Conservation (phyloP, 2,329 filamentous ascomycete species). For the Stagonosporopsis tanaceti region DNA sequence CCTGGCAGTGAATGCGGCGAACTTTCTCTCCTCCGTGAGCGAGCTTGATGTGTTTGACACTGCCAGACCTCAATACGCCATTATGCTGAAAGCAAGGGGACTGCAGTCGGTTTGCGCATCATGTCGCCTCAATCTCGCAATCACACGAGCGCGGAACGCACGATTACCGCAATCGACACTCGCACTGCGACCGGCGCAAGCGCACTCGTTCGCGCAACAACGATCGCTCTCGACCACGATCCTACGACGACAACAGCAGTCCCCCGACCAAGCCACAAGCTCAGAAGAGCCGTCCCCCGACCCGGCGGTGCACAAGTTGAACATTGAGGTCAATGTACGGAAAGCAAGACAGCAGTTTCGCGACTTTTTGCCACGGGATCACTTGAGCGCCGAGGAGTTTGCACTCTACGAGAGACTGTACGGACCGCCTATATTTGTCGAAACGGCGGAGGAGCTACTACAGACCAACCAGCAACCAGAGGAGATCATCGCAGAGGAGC, state of each 20-base stretch:
- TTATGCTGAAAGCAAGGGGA: constrained; percentile 43
- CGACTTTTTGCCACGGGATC: constrained; percentile 75
- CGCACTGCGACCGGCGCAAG: constrained; percentile 23
- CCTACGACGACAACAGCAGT: constrained; percentile 20
- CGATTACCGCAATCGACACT: constrained; percentile 27
- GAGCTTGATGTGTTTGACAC: constrained; percentile 9
- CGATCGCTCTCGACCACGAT: constrained; percentile 34
- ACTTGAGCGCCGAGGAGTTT: constrained; percentile 75
- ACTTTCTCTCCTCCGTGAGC: constrained; percentile 34
- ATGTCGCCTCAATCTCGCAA: constrained; percentile 43
- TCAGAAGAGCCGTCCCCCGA: background rate
- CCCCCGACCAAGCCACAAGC: background rate
- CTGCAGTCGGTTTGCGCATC: constrained; percentile 42
- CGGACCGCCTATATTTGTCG: constrained; percentile 72
- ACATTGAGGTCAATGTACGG: constrained; percentile 70
- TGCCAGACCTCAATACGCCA: constrained; percentile 20
- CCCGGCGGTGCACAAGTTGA: constrained; percentile 34
- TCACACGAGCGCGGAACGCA: constrained; percentile 37
- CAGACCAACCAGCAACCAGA: constrained; percentile 56
- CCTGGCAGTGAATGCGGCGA: constrained; percentile 36
- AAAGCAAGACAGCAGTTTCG: constrained; percentile 78
- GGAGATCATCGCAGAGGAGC: constrained; percentile 51
- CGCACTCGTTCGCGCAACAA: constrained; percentile 26
- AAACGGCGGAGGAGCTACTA: constrained; percentile 62
- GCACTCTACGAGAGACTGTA: constrained; percentile 81